Percentiles rank a stretch among this genome's conserved stretches.
These are phyloP conservation scores for Trichosanthes truncata DNA, from an alignment of 306 rosid species.

Conservation along the genomic window DNA sequence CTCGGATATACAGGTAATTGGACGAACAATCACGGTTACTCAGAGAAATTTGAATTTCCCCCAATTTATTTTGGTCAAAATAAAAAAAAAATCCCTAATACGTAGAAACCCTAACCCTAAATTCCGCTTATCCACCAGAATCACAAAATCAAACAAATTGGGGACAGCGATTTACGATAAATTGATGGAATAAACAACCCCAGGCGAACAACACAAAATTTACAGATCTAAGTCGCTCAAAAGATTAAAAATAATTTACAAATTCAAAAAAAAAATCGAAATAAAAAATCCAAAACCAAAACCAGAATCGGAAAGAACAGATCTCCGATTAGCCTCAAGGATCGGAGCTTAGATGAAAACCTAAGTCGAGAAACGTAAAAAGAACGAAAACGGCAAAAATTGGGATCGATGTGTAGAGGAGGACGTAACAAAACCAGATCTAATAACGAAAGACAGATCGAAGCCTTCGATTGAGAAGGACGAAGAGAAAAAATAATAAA, in stretches of 20 bases:
- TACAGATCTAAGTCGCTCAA: neutral
- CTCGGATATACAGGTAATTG: neutral
- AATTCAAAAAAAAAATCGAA: neutral
- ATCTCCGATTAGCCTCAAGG: slow-evolving; percentile 2
- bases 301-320: neutral
- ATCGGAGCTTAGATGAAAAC: neutral
- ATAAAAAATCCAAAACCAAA: neutral
- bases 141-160: slow-evolving; percentile 22
- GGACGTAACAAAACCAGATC: neutral
- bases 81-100: slow-evolving; percentile 34
- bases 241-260: slow-evolving; percentile 3
- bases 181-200: neutral
- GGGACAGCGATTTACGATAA: neutral
- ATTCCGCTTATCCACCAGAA: slow-evolving; percentile 14
- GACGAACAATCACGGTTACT: neutral
- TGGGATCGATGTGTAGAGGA: neutral
- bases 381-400: neutral
- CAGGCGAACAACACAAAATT: neutral
- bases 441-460: neutral
- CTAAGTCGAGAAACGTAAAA: neutral
- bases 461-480: neutral
- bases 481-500: slow-evolving; percentile 8
- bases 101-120: slow-evolving; percentile 62
- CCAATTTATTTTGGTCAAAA: slow-evolving; percentile 19
- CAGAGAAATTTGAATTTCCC: slow-evolving; percentile 19